phyloP scores from a whole-genome alignment of 1,139 yeast genomes.

The Geotrichum citri-aurantii region DNA sequence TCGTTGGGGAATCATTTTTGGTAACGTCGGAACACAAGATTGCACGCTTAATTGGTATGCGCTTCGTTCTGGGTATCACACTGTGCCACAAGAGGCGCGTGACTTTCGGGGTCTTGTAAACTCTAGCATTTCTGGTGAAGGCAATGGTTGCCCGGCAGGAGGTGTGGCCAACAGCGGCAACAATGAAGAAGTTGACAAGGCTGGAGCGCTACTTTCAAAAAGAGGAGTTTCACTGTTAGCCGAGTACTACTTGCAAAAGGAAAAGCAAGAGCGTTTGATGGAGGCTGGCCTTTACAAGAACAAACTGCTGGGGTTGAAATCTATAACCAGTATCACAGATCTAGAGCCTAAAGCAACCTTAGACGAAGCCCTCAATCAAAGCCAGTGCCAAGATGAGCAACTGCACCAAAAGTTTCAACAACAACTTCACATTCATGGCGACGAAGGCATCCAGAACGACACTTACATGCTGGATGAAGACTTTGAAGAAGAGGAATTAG shows the following conservation, averaged over 20 bases:
- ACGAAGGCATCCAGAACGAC: not conserved
- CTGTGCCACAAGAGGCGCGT: conserved; percentile 16
- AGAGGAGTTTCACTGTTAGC: conserved; percentile 24
- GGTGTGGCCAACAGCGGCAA: not conserved
- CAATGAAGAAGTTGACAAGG: not conserved
- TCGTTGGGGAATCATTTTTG: conserved; percentile 19
- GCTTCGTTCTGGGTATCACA: conserved; percentile 9
- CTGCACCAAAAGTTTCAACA: not conserved
- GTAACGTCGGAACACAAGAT: conserved; percentile 9
- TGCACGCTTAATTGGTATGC: conserved; percentile 13
- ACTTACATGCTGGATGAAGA: not conserved
- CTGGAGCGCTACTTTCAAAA: not conserved
- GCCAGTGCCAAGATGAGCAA: not conserved
- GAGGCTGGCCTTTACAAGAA: not conserved
- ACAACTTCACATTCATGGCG: not conserved
- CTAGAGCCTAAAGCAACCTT: not conserved
- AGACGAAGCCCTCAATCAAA: not conserved
- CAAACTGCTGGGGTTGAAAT: not conserved
- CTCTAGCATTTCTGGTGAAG: conserved; percentile 4
- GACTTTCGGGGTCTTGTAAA: conserved; percentile 21
- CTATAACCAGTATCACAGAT: not conserved
- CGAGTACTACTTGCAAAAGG: conserved; percentile 18
- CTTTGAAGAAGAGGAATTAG: not conserved
- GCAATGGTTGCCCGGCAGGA: conserved; percentile 5
- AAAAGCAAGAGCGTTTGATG: not conserved